phyloP scores from a whole-genome alignment of 2,329 filamentous ascomycete genomes.

The Allantophomopsis cytisporea region DNA sequence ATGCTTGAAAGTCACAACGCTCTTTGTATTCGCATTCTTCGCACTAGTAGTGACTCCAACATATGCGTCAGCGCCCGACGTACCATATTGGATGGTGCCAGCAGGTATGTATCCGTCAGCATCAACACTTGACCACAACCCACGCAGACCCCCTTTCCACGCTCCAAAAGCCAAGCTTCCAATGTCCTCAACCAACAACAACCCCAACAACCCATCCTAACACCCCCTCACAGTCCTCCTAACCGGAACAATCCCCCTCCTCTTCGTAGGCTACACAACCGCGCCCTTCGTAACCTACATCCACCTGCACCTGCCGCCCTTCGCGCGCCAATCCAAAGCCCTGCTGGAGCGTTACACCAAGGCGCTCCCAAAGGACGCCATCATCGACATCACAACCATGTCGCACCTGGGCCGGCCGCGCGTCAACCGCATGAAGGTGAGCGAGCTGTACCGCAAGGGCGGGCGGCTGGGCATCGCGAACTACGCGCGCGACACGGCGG shows the following conservation, averaged over 20 bases:
- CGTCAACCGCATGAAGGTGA: conserved; percentile 12
- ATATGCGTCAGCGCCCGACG: conserved; percentile 11
- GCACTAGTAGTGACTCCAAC: conserved; percentile 42
- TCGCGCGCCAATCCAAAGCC: conserved; percentile 46
- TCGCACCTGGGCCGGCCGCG: conserved; percentile 23
- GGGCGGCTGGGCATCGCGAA: conserved; percentile 17
- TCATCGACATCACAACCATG: conserved; percentile 24
- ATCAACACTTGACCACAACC: too few species aligned
- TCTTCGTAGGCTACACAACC: conserved; percentile 49
- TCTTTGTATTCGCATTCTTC: conserved; percentile 57
- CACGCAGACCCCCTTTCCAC: too few species aligned
- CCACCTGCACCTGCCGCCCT: conserved; percentile 52
- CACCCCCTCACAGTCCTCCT: conserved; percentile 30
- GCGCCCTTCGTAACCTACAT: conserved; percentile 62
- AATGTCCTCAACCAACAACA: too few species aligned
- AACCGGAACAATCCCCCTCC: conserved; percentile 49
- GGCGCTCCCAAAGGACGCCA: conserved; percentile 25
- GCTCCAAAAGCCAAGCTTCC: too few species aligned
- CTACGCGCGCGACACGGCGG: conserved; percentile 12
- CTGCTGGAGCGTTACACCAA: conserved; percentile 35
- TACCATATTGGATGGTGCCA: conserved; percentile 13
- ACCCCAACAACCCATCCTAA: too few species aligned
- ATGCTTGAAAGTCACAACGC: conserved; percentile 55
- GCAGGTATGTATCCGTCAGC: conserved; percentile 8
- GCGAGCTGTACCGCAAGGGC: conserved; percentile 12